phyloP scores from a whole-genome alignment of 768 basidiomycete species.

The Saitozyma sp. region DNA sequence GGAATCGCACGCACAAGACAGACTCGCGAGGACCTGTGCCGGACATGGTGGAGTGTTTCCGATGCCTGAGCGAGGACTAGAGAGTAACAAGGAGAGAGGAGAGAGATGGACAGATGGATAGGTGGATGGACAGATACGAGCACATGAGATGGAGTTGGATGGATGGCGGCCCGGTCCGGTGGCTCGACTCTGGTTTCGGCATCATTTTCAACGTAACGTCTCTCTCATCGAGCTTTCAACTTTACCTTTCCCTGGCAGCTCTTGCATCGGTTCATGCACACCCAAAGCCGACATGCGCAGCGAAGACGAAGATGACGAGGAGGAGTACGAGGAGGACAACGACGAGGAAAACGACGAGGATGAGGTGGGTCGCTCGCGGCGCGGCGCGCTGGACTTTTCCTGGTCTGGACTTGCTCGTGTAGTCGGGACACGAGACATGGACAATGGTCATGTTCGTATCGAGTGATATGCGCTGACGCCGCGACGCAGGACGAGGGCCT shows the following conservation, averaged over 20 bases:
- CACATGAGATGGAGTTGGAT: not conserved
- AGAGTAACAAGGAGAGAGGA: not conserved
- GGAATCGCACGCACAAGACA: conserved; percentile 59
- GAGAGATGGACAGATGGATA: not conserved
- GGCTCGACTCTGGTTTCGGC: too few species aligned
- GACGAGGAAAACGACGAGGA: conserved; percentile 67
- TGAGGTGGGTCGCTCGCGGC: conserved; percentile 59
- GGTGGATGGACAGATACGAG: conserved; percentile 1
- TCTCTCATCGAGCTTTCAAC: not conserved
- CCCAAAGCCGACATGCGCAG: conserved; percentile 5
- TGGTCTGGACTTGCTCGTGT: not conserved
- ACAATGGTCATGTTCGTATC: not conserved
- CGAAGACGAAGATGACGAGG: conserved; percentile 63
- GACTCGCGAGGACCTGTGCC: conserved; percentile 87
- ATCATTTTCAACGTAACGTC: not conserved
- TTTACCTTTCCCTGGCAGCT: not conserved
- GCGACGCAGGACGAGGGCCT: not conserved
- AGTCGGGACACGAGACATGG: not conserved
- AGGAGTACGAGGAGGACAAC: conserved; percentile 58
- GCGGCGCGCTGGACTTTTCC: not conserved
- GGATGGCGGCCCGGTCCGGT: not conserved
- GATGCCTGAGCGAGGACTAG: not conserved
- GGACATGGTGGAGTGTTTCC: conserved; percentile 64
- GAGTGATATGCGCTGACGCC: conserved; percentile 1
- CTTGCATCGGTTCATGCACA: not conserved